Conservation (phyloP, 2,329 filamentous ascomycete species). For the Myotisia sp. region DNA sequence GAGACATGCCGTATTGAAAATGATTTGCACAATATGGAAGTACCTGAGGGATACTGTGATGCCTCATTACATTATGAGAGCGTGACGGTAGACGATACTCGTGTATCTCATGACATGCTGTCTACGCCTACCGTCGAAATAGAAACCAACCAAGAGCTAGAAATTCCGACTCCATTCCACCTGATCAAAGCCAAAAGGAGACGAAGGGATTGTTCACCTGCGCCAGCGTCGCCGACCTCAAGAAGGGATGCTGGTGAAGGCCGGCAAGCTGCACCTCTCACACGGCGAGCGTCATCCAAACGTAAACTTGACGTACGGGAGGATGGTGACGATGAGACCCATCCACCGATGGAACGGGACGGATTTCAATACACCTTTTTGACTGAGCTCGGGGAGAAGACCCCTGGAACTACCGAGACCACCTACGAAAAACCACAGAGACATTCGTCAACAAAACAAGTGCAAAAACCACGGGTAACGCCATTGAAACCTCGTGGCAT, state of each 20-base stretch:
- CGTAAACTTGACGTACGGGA: conserved; percentile 44
- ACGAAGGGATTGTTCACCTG: conserved; percentile 37
- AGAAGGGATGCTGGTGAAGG: conserved; percentile 11
- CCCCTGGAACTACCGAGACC: conserved; percentile 8
- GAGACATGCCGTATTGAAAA: too few species aligned
- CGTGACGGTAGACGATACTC: too few species aligned
- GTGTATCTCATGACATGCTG: too few species aligned
- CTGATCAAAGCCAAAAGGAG: conserved; percentile 34
- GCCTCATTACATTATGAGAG: too few species aligned
- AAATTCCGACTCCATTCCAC: too few species aligned
- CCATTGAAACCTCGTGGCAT: conserved; percentile 8
- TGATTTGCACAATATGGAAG: too few species aligned
- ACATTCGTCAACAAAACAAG: conserved; percentile 17
- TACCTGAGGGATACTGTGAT: too few species aligned
- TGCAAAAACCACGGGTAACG: conserved; percentile 8
- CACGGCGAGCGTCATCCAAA: conserved; percentile 38
- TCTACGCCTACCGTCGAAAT: too few species aligned
- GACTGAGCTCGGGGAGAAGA: conserved; percentile 1
- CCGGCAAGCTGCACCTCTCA: conserved; percentile 5
- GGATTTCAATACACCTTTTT: conserved; percentile 36
- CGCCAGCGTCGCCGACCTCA: conserved; percentile 23
- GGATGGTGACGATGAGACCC: conserved; percentile 22
- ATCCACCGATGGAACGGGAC: conserved; percentile 15
- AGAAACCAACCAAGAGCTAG: too few species aligned
- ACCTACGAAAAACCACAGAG: conserved; percentile 7